Evolutionary conservation across 768 basidiomycete genomes (phyloP).

Genomic region (Boletus coccyginus): DNA sequence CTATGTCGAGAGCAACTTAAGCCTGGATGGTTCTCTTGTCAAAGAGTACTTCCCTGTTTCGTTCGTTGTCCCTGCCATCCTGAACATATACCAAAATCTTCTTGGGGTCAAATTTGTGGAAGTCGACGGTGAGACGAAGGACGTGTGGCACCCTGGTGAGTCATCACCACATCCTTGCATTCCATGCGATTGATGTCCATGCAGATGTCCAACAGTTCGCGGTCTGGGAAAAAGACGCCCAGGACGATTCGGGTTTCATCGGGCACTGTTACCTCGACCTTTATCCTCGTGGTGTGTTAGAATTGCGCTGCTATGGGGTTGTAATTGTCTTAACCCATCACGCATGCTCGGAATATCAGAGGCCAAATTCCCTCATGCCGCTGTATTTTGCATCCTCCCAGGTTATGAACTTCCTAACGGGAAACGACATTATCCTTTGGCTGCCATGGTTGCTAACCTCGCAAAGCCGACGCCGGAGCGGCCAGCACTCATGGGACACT

Average conservation of each 20-base stretch:
- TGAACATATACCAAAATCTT: constrained; percentile 77
- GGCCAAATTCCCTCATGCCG: constrained; percentile 79
- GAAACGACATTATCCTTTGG: constrained; percentile 64
- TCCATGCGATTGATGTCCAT: not conserved
- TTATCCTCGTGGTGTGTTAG: constrained; percentile 65
- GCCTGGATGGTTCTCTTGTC: constrained; percentile 69
- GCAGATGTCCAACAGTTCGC: constrained; percentile 77
- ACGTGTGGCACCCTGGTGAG: constrained; percentile 77
- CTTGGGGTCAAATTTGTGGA: constrained; percentile 66
- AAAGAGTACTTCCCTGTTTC: constrained; percentile 89
- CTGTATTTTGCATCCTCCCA: constrained; percentile 71
- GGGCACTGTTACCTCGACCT: constrained; percentile 87
- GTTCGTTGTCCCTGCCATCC: constrained; percentile 73
- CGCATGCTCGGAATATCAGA: constrained; percentile 33
- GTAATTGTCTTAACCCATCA: not conserved
- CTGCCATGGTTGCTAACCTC: constrained; percentile 86
- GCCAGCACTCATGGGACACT: constrained; percentile 81
- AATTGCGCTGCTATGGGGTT: not conserved
- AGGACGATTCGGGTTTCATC: constrained; percentile 65
- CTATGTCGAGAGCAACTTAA: constrained; percentile 59
- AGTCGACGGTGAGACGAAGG: constrained; percentile 49
- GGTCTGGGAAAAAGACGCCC: constrained; percentile 79
- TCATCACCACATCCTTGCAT: constrained; percentile 2
- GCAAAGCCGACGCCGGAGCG: constrained; percentile 77
- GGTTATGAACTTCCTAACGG: constrained; percentile 58